Base-by-base conservation (phyloP, 2,329 filamentous ascomycete species). In the Pseudogymnoascus sp. region DNA sequence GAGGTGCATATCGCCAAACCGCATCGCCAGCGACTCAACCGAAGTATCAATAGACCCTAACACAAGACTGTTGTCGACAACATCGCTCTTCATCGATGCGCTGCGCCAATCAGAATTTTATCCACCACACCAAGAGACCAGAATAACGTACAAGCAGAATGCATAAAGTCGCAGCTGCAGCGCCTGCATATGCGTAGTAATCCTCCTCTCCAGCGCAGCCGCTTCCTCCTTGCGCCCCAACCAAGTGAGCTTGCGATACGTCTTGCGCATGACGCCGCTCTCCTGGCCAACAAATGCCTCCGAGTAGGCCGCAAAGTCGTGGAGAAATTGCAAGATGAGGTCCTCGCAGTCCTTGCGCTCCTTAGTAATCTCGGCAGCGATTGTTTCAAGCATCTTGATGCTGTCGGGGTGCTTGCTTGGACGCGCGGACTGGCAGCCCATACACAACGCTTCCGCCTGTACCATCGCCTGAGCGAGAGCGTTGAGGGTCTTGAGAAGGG, bases 161-260 rank as follows among this genome's bases (percentile, higher is more conserved):
- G 41, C 41, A 28, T 48, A 48, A 5, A 48, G 41, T 18, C 41
- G 41, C n/a, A 48, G 23, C 23, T 48, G 41, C 12, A 48, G 23
- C 41, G 41, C 41, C 41, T 48, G 41, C 41, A 48, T 48, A 48
- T 48, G 41, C 41, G 41, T 48, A 18, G 23, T 30, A 28, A 48
- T 48, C 41, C 9, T 48, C 9, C 5, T 30, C 8, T 48, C 41
- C n/a, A 48, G 23, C 41, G 41, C 41, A 28, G 41, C 41, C 8
- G 41, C 41, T 28, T 48, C 41, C 23, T 48, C 41, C 23, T 48
- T 48, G 9, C 23, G 41, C 23, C 41, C 41, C n/a, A 48, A 3
- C 41, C 41, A 48, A 48, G 41, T 48, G 23, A 48, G 41, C 23
- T 48, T 48, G 23, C 41, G 41, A 18, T 48, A 48, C 3, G 41